These are phyloP conservation scores for Claviceps digitariae DNA, from an alignment of 2,329 filamentous ascomycete species.

Conservation along the genomic window DNA sequence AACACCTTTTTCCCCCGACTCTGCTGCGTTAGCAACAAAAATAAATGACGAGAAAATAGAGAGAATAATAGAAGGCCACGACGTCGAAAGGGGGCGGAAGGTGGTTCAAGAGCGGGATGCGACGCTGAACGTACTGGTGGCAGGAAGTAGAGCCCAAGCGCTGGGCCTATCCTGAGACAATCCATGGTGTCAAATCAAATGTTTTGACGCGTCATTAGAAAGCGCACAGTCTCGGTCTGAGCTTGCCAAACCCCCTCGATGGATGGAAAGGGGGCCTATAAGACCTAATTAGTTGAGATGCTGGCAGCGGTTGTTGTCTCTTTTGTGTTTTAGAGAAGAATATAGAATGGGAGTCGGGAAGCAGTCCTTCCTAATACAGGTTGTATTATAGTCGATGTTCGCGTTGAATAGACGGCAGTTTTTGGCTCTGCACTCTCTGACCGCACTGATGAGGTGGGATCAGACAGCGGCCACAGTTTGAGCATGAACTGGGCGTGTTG, in stretches of 20 bases:
- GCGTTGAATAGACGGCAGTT: constrained; percentile 7
- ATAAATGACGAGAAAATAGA: not conserved
- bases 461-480: no score
- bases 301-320: constrained; percentile 3
- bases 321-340: constrained; percentile 11
- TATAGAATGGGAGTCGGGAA: constrained; percentile 12
- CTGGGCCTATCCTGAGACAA: constrained; percentile 5
- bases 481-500: no score
- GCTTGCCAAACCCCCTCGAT: not conserved
- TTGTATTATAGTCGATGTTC: constrained; percentile 19
- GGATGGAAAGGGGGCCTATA: not conserved
- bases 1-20: not conserved
- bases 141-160: constrained; percentile 8
- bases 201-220: not conserved
- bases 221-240: not conserved
- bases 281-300: not conserved
- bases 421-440: not conserved
- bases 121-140: not conserved
- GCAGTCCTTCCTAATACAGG: constrained; percentile 9
- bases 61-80: not conserved
- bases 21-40: not conserved
- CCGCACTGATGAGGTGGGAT: not conserved
- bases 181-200: not conserved
- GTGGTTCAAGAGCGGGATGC: not conserved
- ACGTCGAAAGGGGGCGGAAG: not conserved